A percentile compares a stretch with the other conserved stretches of the same genome.
phyloP scores from a whole-genome alignment of 2,329 filamentous ascomycete species.

The Coniochaeta prunicola region DNA sequence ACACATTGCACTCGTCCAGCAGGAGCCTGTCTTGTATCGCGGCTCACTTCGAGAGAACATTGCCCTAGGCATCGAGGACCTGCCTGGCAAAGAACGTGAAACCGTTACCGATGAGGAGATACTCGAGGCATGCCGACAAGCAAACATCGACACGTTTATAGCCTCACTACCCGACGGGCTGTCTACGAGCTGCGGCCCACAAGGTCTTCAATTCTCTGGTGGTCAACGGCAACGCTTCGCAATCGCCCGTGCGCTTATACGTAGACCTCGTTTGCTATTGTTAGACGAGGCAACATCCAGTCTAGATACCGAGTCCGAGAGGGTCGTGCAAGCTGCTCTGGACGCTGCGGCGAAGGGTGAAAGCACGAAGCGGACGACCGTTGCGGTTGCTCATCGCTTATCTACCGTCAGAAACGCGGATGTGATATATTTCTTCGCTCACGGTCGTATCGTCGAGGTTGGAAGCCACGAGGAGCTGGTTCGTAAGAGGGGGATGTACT shows the following conservation, averaged over 20 bases:
- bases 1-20: constrained; percentile 38
- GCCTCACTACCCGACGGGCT: constrained; percentile 51
- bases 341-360: constrained; percentile 48
- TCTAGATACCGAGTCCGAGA: constrained; percentile 60
- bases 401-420: constrained; percentile 51
- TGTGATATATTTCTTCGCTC: constrained; percentile 52
- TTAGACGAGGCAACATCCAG: constrained; percentile 65
- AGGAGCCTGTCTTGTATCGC: constrained; percentile 18
- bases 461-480: constrained; percentile 12
- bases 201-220: constrained; percentile 62
- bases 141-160: constrained; percentile 51
- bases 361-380: constrained; percentile 40
- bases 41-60: constrained; percentile 51
- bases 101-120: constrained; percentile 18
- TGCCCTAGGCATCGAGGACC: constrained; percentile 32
- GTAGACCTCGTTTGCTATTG: constrained; percentile 58
- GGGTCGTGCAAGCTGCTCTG: constrained; percentile 56
- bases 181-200: constrained; percentile 55
- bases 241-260: constrained; percentile 64
- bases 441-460: constrained; percentile 8
- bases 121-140: constrained; percentile 41
- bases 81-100: background rate
- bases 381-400: constrained; percentile 58
- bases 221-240: constrained; percentile 67
- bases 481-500: constrained; percentile 10